These are phyloP conservation scores for Backusella parvicylindrica DNA, from an alignment of 192 early-diverging fungal genomes.

Conservation along the genomic window DNA sequence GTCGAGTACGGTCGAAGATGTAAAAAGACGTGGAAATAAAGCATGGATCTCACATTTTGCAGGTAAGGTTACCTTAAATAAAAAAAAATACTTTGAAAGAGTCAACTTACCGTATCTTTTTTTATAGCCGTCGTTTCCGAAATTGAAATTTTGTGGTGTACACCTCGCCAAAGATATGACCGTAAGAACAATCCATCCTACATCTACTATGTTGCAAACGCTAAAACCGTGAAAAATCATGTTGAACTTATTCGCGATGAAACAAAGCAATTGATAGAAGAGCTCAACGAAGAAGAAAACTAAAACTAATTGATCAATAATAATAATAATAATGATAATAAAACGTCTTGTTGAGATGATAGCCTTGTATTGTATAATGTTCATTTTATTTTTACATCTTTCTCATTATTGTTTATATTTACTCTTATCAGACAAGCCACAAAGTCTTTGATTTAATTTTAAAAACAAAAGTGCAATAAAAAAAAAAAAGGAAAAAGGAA, in stretches of 20 bases:
- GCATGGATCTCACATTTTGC: conserved; percentile 8
- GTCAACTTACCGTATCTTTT: background rate
- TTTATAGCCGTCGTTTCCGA: background rate
- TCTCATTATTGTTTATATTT: too few species aligned
- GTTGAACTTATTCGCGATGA: background rate
- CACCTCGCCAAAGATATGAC: background rate
- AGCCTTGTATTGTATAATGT: too few species aligned
- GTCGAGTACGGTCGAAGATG: conserved; percentile 3
- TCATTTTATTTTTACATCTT: too few species aligned
- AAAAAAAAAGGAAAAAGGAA: background rate
- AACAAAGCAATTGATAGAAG: background rate
- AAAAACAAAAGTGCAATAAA: background rate
- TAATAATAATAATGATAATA: background rate
- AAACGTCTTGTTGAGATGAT: too few species aligned
- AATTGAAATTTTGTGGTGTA: conserved; percentile 9
- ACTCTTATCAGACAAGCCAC: background rate
- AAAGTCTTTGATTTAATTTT: background rate
- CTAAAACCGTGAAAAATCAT: background rate
- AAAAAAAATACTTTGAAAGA: background rate
- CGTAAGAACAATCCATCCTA: background rate
- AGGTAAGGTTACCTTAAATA: background rate
- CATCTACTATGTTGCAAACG: conserved; percentile 10
- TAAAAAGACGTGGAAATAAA: conserved; percentile 6
- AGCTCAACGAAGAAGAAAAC: background rate
- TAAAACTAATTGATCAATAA: background rate